These are phyloP conservation scores for Bidens hawaiensis DNA, from an alignment of 140 eudicot genomes.

Conservation along the genomic window DNA sequence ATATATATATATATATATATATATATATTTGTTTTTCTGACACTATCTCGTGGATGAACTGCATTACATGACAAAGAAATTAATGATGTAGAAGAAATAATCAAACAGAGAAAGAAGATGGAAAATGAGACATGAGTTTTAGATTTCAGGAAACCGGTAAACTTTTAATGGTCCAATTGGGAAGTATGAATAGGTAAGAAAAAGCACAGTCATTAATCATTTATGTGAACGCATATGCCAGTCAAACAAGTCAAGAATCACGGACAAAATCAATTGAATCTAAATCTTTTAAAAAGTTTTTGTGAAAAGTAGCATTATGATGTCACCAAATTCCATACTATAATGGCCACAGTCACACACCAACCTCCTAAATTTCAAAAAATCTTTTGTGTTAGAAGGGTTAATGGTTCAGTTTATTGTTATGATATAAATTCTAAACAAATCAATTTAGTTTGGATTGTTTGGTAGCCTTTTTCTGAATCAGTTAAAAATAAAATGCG, in stretches of 20 bases:
- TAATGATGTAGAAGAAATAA: conserved; percentile 45
- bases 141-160: too few relatives aligned
- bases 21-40: conserved; percentile 40
- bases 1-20: conserved; percentile 17
- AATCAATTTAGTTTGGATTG: too few relatives aligned
- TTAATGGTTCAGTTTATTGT: too few relatives aligned
- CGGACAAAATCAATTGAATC: conserved; percentile 29
- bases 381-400: too few relatives aligned
- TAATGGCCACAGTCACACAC: conserved; percentile 9
- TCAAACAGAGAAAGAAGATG: conserved; percentile 34
- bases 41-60: conserved; percentile 73
- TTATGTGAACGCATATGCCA: conserved; percentile 15
- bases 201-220: too few relatives aligned
- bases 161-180: too few relatives aligned
- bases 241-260: conserved; percentile 32
- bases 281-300: conserved; percentile 8
- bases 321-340: conserved; percentile 20
- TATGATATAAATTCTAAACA: too few relatives aligned
- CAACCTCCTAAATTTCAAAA: conserved; percentile 17
- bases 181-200: too few relatives aligned
- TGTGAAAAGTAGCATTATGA: conserved; percentile 34
- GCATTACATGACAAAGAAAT: conserved; percentile 65
- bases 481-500: too few relatives aligned
- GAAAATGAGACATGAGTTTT: conserved; percentile 50
- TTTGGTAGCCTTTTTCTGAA: too few relatives aligned